Percentiles rank a stretch among this genome's conserved stretches.
phyloP scores from a whole-genome alignment of 768 basidiomycete genomes.

The Lactarius sp. region DNA sequence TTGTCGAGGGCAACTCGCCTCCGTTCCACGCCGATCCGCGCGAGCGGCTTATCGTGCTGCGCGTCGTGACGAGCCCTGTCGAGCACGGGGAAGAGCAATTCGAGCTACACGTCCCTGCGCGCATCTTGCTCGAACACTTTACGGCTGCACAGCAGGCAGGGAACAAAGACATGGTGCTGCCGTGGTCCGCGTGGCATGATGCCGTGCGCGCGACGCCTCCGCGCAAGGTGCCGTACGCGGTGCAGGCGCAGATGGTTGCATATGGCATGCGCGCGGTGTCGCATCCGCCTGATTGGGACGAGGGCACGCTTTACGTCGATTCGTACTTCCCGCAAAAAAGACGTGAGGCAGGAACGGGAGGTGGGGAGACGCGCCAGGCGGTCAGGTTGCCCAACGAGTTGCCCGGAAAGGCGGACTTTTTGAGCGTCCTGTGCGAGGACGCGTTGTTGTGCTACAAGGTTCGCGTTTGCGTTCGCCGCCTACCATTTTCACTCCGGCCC shows the following conservation, averaged over 20 bases:
- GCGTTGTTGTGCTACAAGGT: constrained; percentile 15
- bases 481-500: neutral
- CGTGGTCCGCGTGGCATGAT: constrained; percentile 7
- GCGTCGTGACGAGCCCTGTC: constrained; percentile 11
- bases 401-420: neutral
- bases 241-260: constrained; percentile 6
- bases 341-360: no score
- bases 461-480: no score
- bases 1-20: neutral
- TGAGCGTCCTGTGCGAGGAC: constrained; percentile 16
- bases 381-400: neutral
- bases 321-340: constrained; percentile 12
- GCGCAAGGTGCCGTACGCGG: neutral
- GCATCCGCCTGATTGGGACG: constrained; percentile 10
- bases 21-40: constrained; percentile 16
- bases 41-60: constrained; percentile 8
- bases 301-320: constrained; percentile 6
- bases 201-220: neutral
- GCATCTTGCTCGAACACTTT: neutral
- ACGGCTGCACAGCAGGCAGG: neutral
- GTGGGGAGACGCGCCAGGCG: neutral
- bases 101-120: constrained; percentile 13
- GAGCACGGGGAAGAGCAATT: constrained; percentile 13
- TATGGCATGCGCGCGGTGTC: constrained; percentile 15
- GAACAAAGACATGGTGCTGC: neutral